These are phyloP conservation scores for Beauveria caledonica DNA, from an alignment of 2,329 filamentous ascomycete genomes.

Conservation along the genomic window DNA sequence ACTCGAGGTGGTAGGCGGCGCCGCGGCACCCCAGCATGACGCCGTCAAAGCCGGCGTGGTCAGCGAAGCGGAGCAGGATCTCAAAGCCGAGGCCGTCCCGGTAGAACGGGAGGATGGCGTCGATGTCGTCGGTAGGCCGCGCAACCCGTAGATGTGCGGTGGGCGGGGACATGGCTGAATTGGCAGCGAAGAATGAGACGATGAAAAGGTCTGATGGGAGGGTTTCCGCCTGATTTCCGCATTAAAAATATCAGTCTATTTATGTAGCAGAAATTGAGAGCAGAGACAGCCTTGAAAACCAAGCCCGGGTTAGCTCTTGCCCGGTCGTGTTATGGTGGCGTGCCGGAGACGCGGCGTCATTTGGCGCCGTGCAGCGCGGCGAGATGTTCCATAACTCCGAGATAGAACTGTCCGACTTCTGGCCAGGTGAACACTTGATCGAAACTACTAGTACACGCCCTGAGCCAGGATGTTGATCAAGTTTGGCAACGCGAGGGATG, in stretches of 20 bases:
- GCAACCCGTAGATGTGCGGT: slow-evolving; percentile 31
- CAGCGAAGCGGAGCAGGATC: slow-evolving; percentile 24
- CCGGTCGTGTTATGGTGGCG: not conserved
- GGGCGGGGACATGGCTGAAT: not conserved
- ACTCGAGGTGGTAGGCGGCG: slow-evolving; percentile 35
- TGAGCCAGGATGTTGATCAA: no score
- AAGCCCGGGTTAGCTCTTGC: not conserved
- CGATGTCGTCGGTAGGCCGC: slow-evolving; percentile 31
- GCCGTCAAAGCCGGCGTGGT: slow-evolving; percentile 33
- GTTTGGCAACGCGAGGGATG: no score
- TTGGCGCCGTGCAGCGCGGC: not conserved
- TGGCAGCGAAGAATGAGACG: no score
- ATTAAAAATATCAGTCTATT: not conserved
- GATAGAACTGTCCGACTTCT: not conserved
- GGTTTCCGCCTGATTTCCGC: not conserved
- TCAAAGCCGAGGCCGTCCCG: slow-evolving; percentile 31
- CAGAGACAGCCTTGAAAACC: no score
- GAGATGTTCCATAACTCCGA: not conserved
- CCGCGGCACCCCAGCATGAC: slow-evolving; percentile 32
- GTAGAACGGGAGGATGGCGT: slow-evolving; percentile 33
- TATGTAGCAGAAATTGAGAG: not conserved
- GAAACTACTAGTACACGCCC: not conserved
- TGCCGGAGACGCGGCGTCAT: not conserved
- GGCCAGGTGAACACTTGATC: not conserved
- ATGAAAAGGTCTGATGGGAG: not conserved